phyloP scores from a whole-genome alignment of 179 eudicot species.

The Corrigiola litoralis region DNA sequence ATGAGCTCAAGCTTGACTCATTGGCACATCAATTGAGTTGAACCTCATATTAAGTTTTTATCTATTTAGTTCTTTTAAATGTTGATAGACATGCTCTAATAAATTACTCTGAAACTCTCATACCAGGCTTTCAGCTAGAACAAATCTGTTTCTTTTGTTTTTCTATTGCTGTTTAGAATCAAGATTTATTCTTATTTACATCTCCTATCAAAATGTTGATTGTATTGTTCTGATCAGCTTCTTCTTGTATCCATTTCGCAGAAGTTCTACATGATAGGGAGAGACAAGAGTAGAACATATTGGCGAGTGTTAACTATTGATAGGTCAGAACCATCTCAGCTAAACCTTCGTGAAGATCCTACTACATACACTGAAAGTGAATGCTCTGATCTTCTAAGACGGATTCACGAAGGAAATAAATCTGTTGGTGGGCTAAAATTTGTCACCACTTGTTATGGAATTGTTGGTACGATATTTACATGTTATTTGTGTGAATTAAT shows the following conservation, averaged over 20 bases:
- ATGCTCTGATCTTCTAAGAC: constrained; percentile 70
- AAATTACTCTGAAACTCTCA: background rate
- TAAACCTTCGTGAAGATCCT: constrained; percentile 76
- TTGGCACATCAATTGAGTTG: background rate
- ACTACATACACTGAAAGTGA: constrained; percentile 67
- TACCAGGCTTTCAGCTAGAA: background rate
- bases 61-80: too few species aligned
- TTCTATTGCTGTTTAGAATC: background rate
- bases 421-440: constrained; percentile 80
- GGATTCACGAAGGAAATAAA: constrained; percentile 90
- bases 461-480: constrained; percentile 60
- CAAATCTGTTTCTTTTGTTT: constrained; percentile 4
- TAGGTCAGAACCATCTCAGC: constrained; percentile 68
- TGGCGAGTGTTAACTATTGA: constrained; percentile 90
- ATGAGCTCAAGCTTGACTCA: background rate
- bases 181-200: background rate
- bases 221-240: constrained; percentile 2
- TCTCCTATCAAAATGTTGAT: background rate
- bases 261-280: constrained; percentile 90
- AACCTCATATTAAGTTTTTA: too few species aligned
- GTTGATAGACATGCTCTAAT: background rate
- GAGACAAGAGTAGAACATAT: constrained; percentile 76
- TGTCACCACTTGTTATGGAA: constrained; percentile 89
- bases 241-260: constrained; percentile 26
- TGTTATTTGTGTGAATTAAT: background rate